Evolutionary conservation across 345 rosid species (phyloP).

Genomic region (Salix dunnii): DNA sequence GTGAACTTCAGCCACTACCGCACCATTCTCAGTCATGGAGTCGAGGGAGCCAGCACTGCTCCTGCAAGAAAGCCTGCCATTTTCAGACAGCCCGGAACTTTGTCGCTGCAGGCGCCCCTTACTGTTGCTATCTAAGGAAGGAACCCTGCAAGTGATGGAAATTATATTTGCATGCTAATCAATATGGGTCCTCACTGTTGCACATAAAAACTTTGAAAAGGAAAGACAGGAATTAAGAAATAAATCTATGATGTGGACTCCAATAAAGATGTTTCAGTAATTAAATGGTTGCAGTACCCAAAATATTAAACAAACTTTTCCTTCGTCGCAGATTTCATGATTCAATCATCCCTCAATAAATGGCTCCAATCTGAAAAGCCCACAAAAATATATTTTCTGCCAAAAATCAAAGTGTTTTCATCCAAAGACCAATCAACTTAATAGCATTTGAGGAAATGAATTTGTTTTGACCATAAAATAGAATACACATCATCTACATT

Average conservation of each 20-base stretch:
- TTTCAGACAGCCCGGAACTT: conserved; percentile 36
- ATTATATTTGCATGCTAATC: background rate
- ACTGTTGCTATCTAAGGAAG: conserved; percentile 28
- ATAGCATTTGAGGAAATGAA: background rate
- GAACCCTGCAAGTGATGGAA: conserved; percentile 26
- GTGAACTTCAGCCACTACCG: conserved; percentile 24
- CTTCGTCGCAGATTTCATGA: background rate
- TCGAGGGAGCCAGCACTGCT: conserved; percentile 43
- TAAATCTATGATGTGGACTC: background rate
- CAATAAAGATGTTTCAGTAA: background rate
- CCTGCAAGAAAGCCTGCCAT: conserved; percentile 28
- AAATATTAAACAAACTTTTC: background rate
- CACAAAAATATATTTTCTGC: no score
- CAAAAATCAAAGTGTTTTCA: background rate
- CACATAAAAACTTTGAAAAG: background rate
- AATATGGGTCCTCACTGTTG: background rate
- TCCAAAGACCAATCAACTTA: background rate
- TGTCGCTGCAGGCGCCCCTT: conserved; percentile 33
- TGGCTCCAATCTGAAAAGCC: no score
- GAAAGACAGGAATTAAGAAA: background rate
- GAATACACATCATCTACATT: background rate
- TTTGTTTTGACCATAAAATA: background rate
- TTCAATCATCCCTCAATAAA: background rate
- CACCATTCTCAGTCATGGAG: conserved; percentile 21
- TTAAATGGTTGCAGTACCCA: background rate